These are phyloP conservation scores for Mycena citricolor DNA, from an alignment of 1,284 basidiomycete genomes.

Conservation along the genomic window DNA sequence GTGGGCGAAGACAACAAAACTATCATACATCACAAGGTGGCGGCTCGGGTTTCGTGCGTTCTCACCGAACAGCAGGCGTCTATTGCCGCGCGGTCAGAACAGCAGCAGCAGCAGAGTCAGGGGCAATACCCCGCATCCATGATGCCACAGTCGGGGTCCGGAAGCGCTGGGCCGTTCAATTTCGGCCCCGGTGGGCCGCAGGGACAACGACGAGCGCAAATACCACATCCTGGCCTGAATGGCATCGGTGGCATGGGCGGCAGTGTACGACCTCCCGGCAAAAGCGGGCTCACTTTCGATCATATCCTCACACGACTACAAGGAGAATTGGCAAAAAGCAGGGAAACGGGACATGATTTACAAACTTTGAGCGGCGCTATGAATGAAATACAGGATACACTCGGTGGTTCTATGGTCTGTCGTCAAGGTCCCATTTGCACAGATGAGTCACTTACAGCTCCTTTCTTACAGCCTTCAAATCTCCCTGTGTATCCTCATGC, in stretches of 20 bases:
- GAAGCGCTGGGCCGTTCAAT: constrained; percentile 35
- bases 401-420: constrained; percentile 81
- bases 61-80: constrained; percentile 84
- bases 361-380: constrained; percentile 80
- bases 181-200: constrained; percentile 30
- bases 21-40: constrained; percentile 97
- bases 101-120: constrained; percentile 49
- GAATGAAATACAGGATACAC: constrained; percentile 89
- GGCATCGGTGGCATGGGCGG: constrained; percentile 78
- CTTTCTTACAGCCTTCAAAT: constrained; percentile 48
- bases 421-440: constrained; percentile 2
- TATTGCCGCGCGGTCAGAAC: constrained; percentile 64
- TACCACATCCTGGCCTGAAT: constrained; percentile 60
- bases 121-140: constrained; percentile 33
- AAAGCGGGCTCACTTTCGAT: constrained; percentile 80
- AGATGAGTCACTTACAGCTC: constrained; percentile 4
- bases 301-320: constrained; percentile 80
- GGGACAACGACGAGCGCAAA: constrained; percentile 34
- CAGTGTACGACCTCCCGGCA: constrained; percentile 66
- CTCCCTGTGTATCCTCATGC: constrained; percentile 59
- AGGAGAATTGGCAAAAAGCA: constrained; percentile 90
- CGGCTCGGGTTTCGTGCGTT: constrained; percentile 89
- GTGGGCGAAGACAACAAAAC: constrained; percentile 98
- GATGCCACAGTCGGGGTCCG: constrained; percentile 16
- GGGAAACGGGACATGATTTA: constrained; percentile 91